Conservation (phyloP, 2,329 filamentous ascomycete genomes). For the Leptodontidium sp. region DNA sequence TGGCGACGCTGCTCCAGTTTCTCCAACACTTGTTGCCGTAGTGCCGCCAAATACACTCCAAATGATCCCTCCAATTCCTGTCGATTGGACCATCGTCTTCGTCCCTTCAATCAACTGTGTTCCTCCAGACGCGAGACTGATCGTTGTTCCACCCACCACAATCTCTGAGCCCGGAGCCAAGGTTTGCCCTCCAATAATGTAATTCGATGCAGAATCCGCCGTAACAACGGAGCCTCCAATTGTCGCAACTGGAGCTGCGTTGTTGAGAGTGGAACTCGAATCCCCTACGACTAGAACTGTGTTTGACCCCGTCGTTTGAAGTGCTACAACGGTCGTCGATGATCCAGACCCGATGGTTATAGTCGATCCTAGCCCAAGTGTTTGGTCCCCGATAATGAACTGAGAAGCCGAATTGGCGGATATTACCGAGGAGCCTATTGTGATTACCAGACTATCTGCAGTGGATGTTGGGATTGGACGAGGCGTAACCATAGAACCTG, state of each 20-base stretch:
- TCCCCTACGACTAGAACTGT: conserved; percentile 15
- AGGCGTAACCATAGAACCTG: neutral
- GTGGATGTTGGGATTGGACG: neutral
- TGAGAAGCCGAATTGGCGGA: conserved; percentile 22
- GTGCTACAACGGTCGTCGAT: conserved; percentile 20
- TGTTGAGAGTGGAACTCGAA: conserved; percentile 8
- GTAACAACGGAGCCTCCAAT: conserved; percentile 17
- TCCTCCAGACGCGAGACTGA: conserved; percentile 16
- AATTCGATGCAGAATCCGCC: conserved; percentile 22
- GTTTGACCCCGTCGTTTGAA: conserved; percentile 14
- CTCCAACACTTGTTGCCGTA: conserved; percentile 57
- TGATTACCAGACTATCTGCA: neutral
- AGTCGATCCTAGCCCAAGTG: conserved; percentile 19
- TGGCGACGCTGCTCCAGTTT: conserved; percentile 58
- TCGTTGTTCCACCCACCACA: conserved; percentile 14
- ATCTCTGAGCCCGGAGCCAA: conserved; percentile 25
- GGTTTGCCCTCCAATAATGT: conserved; percentile 24
- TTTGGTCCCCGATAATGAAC: conserved; percentile 16
- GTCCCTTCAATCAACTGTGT: conserved; percentile 11
- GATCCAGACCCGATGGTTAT: conserved; percentile 20
- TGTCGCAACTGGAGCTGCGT: neutral
- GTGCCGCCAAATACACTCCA: conserved; percentile 52
- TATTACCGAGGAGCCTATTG: conserved; percentile 15
- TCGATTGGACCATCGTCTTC: neutral
- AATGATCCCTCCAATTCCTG: conserved; percentile 10